A percentile compares a stretch with the other conserved stretches of the same genome.
Conservation (phyloP, 495 filamentous ascomycete species). For the Penicillium canescens region DNA sequence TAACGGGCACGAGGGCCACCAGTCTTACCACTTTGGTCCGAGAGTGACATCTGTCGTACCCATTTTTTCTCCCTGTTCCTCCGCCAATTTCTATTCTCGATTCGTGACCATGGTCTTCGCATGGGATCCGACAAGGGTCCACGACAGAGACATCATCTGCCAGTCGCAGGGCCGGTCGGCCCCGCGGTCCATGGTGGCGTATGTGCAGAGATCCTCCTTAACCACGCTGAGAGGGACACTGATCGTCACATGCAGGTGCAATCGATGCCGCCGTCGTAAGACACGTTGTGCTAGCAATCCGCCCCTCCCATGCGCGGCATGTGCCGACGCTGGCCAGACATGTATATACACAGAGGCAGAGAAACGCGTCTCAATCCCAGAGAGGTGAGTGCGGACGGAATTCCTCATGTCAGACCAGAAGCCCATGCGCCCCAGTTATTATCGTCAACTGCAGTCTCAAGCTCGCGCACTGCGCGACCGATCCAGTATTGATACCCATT, state of each 20-base stretch:
- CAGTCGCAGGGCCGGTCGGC: slow-evolving; percentile 20
- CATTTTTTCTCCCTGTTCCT: too few relatives aligned
- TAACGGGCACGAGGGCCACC: too few relatives aligned
- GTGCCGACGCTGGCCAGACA: slow-evolving; percentile 26
- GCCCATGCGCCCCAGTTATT: slow-evolving; percentile 24
- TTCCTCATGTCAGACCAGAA: neutral
- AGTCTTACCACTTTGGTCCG: too few relatives aligned
- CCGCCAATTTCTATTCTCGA: too few relatives aligned
- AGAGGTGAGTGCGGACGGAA: slow-evolving; percentile 21
- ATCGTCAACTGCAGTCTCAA: slow-evolving; percentile 31
- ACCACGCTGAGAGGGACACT: neutral
- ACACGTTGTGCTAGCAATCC: slow-evolving; percentile 38
- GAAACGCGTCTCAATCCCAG: slow-evolving; percentile 37
- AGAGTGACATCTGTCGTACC: too few relatives aligned
- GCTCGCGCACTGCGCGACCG: too few relatives aligned
- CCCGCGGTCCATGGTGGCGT: slow-evolving; percentile 38
- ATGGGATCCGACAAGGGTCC: too few relatives aligned
- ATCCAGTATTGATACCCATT: slow-evolving; percentile 4
- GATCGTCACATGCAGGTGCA: slow-evolving; percentile 37
- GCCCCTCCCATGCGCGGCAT: slow-evolving; percentile 34
- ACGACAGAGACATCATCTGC: too few relatives aligned
- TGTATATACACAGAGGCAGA: slow-evolving; percentile 41
- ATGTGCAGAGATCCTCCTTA: neutral
- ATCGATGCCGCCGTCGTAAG: slow-evolving; percentile 38
- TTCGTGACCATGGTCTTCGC: too few relatives aligned